Evolutionary conservation across 2,329 filamentous ascomycete species (phyloP).

Genomic region (Trichophaea hybrida): DNA sequence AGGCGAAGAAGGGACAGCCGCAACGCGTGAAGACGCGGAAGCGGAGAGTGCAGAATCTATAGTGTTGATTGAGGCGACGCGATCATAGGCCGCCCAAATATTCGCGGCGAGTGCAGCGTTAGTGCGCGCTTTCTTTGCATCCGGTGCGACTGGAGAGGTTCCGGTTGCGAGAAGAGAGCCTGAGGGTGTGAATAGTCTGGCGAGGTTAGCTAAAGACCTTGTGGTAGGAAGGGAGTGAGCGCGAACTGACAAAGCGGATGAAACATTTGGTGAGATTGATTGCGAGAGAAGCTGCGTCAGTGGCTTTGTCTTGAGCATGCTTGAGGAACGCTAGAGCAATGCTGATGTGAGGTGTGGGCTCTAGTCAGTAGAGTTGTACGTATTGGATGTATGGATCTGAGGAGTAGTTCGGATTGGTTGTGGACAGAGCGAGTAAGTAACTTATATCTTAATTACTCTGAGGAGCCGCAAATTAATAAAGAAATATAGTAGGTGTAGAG

Average conservation of each 20-base stretch:
- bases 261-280: conserved; percentile 26
- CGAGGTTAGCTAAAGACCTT: not conserved
- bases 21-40: conserved; percentile 7
- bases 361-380: too few relatives aligned
- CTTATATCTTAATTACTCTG: too few relatives aligned
- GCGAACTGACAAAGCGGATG: conserved; percentile 25
- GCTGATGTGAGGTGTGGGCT: too few relatives aligned
- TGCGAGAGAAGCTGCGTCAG: conserved; percentile 27
- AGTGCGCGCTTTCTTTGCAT: conserved; percentile 26
- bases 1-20: not conserved
- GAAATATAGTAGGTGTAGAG: too few relatives aligned
- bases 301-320: conserved; percentile 27
- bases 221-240: not conserved
- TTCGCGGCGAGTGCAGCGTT: conserved; percentile 27
- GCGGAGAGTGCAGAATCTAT: conserved; percentile 23
- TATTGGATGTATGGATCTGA: too few relatives aligned
- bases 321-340: not conserved
- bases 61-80: conserved; percentile 22
- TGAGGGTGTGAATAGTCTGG: conserved; percentile 26
- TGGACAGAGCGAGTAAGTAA: too few relatives aligned
- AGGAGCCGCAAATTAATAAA: too few relatives aligned
- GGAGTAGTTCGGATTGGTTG: too few relatives aligned
- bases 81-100: conserved; percentile 26
- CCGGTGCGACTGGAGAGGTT: conserved; percentile 25
- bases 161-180: conserved; percentile 26